phyloP scores from a whole-genome alignment of 2,329 filamentous ascomycete species.

The Diaporthe batatas region DNA sequence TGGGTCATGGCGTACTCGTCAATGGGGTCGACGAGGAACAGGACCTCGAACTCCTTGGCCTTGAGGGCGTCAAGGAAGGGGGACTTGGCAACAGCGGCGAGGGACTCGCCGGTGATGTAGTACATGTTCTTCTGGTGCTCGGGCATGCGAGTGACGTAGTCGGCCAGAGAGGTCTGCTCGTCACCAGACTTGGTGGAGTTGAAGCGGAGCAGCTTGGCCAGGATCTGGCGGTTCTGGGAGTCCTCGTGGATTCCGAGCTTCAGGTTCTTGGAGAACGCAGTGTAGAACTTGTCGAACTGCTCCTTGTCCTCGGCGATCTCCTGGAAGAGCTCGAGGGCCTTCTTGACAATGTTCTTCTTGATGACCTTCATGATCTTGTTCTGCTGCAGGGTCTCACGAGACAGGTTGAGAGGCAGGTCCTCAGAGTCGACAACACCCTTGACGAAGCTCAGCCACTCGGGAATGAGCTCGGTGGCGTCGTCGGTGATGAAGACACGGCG shows the following conservation, averaged over 20 bases:
- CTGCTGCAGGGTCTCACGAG: slow-evolving; percentile 99
- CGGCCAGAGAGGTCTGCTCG: slow-evolving; percentile 91
- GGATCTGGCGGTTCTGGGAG: slow-evolving; percentile 90
- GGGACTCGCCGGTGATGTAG: slow-evolving; percentile 99
- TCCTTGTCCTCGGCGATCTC: slow-evolving; percentile 99
- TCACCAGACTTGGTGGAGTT: slow-evolving; percentile 99
- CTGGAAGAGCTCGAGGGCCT: slow-evolving; percentile 98
- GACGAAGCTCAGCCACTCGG: slow-evolving; percentile 99
- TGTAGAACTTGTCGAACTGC: slow-evolving; percentile 99
- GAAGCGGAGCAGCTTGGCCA: slow-evolving; percentile 99
- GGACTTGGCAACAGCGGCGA: slow-evolving; percentile 98
- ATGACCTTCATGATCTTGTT: slow-evolving; percentile 99
- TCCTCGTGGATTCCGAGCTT: slow-evolving; percentile 99
- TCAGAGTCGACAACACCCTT: slow-evolving; percentile 99
- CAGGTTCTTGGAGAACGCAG: slow-evolving; percentile 99
- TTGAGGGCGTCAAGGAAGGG: slow-evolving; percentile 99
- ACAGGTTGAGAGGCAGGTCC: slow-evolving; percentile 99
- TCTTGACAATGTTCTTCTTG: slow-evolving; percentile 99
- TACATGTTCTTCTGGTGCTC: slow-evolving; percentile 99
- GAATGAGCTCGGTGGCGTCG: slow-evolving; percentile 98
- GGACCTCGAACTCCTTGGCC: slow-evolving; percentile 99
- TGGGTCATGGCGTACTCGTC: slow-evolving; percentile 99
- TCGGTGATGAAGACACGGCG: slow-evolving; percentile 99
- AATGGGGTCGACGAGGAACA: slow-evolving; percentile 99
- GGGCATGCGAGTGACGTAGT: slow-evolving; percentile 99